A percentile compares a stretch with the other conserved stretches of the same genome.
These are phyloP conservation scores for Phytophthora multivora DNA, from an alignment of 352 stramenopile genomes.

Conservation along the genomic window DNA sequence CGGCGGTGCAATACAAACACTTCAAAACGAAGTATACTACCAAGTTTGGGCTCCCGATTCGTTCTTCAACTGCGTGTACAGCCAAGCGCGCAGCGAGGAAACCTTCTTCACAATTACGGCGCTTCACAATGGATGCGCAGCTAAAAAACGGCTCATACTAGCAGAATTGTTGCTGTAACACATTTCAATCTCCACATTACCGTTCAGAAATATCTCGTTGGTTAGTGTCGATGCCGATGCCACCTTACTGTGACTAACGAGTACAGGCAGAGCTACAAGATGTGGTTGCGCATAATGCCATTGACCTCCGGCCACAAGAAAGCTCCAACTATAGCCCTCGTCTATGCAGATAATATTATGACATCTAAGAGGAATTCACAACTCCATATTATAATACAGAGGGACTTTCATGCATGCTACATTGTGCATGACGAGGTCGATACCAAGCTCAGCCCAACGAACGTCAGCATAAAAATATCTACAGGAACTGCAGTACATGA, in stretches of 20 bases:
- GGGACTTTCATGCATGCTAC: no score
- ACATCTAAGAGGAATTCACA: neutral
- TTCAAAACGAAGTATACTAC: conserved; percentile 5
- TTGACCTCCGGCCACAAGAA: conserved; percentile 8
- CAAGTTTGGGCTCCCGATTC: neutral
- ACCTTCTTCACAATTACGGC: neutral
- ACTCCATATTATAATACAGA: no score
- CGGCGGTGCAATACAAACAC: conserved; percentile 5
- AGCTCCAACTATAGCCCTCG: neutral
- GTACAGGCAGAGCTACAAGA: no score
- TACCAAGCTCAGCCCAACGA: no score
- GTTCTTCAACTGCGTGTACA: neutral
- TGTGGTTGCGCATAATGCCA: conserved; percentile 20
- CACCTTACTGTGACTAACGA: neutral
- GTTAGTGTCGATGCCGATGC: neutral
- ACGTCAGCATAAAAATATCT: no score
- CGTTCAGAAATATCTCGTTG: neutral
- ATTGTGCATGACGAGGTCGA: no score
- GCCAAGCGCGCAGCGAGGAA: conserved; percentile 11
- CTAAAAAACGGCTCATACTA: neutral
- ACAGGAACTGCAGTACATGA: no score
- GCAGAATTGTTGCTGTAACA: neutral
- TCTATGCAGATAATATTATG: neutral
- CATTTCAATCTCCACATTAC: no score
- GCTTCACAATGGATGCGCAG: neutral